Conservation (phyloP, 345 rosid species). For the Brassica cretica region DNA sequence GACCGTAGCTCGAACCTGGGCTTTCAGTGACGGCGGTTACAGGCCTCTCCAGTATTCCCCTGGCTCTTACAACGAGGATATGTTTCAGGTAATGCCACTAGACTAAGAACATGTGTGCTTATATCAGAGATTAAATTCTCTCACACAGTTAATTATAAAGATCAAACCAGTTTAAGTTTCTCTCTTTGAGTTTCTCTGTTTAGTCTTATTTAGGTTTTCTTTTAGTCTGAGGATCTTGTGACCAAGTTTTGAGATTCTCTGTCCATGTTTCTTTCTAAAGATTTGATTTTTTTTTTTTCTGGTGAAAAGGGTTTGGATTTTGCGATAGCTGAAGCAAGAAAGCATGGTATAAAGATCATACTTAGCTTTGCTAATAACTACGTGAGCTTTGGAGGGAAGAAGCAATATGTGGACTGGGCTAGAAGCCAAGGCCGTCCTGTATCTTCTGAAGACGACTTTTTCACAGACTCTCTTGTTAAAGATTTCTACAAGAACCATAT, state of each 20-base stretch:
- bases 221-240: background rate
- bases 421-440: slow-evolving; percentile 63
- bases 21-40: slow-evolving; percentile 86
- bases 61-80: slow-evolving; percentile 71
- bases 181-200: slow-evolving; percentile 3
- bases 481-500: slow-evolving; percentile 80
- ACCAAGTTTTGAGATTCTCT: background rate
- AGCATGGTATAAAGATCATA: slow-evolving; percentile 65
- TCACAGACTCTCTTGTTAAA: slow-evolving; percentile 68
- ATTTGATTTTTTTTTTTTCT: background rate
- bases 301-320: slow-evolving; percentile 80
- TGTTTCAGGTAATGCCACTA: slow-evolving; percentile 60
- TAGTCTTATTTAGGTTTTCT: background rate
- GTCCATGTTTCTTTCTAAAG: background rate
- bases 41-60: slow-evolving; percentile 71
- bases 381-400: slow-evolving; percentile 78
- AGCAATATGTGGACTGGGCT: slow-evolving; percentile 84
- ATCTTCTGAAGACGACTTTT: slow-evolving; percentile 85
- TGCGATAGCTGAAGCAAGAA: slow-evolving; percentile 87
- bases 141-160: background rate
- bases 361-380: slow-evolving; percentile 77
- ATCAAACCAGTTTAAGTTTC: background rate
- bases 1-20: slow-evolving; percentile 86
- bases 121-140: background rate
- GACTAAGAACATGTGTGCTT: background rate